Conservation (phyloP, 345 rosid species). For the Salix purpurea region DNA sequence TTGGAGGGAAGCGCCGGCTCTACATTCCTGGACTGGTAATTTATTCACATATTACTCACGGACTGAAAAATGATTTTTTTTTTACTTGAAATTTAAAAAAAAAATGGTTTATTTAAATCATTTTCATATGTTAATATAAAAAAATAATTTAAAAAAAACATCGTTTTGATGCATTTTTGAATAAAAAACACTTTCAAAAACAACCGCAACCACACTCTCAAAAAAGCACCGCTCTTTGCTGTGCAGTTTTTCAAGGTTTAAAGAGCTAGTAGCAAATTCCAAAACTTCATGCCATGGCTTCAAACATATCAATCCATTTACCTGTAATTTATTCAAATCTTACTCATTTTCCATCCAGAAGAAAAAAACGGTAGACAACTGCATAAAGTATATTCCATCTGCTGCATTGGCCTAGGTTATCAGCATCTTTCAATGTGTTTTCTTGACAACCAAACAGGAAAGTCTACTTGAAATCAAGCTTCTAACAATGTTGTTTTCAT, state of each 20-base stretch:
- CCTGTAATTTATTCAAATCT: too few relatives aligned
- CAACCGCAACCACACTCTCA: too few relatives aligned
- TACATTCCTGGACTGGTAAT: conserved; percentile 84
- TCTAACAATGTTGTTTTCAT: not conserved
- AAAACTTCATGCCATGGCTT: not conserved
- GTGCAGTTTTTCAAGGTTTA: not conserved
- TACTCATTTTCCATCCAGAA: too few relatives aligned
- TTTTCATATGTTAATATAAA: too few relatives aligned
- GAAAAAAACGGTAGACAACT: not conserved
- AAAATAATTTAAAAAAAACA: too few relatives aligned
- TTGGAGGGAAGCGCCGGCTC: conserved; percentile 87
- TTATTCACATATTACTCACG: not conserved
- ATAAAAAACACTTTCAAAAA: too few relatives aligned
- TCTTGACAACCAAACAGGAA: not conserved
- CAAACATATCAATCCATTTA: not conserved
- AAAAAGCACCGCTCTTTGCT: not conserved
- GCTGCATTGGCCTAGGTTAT: not conserved
- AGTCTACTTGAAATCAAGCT: not conserved
- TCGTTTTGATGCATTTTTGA: too few relatives aligned
- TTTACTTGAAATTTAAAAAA: too few relatives aligned
- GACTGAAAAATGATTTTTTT: too few relatives aligned
- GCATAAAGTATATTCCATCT: not conserved
- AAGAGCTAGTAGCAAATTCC: not conserved
- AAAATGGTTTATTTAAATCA: too few relatives aligned
- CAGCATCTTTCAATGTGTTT: not conserved